phyloP scores from a whole-genome alignment of 768 basidiomycete species.

The Auricularia cornea region DNA sequence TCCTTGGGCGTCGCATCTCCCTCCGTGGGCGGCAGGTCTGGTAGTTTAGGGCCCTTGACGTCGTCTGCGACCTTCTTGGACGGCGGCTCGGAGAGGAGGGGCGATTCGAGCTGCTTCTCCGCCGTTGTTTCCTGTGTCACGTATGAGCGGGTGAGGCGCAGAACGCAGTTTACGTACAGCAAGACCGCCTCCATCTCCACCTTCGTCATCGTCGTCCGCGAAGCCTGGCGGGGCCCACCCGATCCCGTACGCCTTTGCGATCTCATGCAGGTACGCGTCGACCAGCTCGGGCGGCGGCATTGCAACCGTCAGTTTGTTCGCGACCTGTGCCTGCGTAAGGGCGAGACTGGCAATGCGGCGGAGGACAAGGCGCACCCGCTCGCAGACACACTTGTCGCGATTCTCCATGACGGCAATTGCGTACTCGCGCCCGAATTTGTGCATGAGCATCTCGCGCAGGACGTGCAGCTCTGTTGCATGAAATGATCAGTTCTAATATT shows the following conservation, averaged over 20 bases:
- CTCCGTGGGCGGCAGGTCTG: slow-evolving; percentile 45
- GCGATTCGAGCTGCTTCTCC: slow-evolving; percentile 14
- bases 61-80: slow-evolving; percentile 13
- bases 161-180: slow-evolving; percentile 35
- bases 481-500: background rate
- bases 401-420: slow-evolving; percentile 82
- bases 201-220: slow-evolving; percentile 15
- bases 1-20: slow-evolving; percentile 24
- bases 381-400: slow-evolving; percentile 67
- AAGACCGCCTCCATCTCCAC: slow-evolving; percentile 26
- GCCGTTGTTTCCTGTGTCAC: background rate
- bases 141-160: too few species aligned
- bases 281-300: slow-evolving; percentile 72
- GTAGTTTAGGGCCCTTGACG: slow-evolving; percentile 33
- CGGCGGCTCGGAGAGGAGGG: slow-evolving; percentile 15
- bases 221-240: slow-evolving; percentile 44
- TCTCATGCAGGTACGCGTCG: slow-evolving; percentile 81
- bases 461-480: slow-evolving; percentile 68
- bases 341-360: slow-evolving; percentile 1
- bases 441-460: slow-evolving; percentile 88
- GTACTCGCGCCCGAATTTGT: slow-evolving; percentile 92
- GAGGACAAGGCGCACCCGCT: slow-evolving; percentile 44
- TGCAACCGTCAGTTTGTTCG: slow-evolving; percentile 59
- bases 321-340: slow-evolving; percentile 40
- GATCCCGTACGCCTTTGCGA: slow-evolving; percentile 79